Percentiles rank a stretch among this genome's conserved stretches.
These are phyloP conservation scores for Eremomyces bilateralis DNA, from an alignment of 495 filamentous ascomycete species.

Conservation along the genomic window DNA sequence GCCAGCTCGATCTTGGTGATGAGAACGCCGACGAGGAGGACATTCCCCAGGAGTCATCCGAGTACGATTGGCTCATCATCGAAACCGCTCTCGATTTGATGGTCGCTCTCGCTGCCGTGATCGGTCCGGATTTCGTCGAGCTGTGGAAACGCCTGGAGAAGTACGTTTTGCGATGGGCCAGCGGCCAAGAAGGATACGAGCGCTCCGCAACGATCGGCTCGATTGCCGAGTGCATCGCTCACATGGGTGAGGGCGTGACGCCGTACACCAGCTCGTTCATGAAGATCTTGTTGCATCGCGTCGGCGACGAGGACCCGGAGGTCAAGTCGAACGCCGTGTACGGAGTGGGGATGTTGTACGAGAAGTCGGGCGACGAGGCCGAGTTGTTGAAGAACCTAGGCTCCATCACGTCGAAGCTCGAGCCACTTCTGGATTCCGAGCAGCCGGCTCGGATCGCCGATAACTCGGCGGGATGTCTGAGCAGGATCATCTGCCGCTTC, in stretches of 20 bases:
- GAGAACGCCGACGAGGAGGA: slow-evolving; percentile 43
- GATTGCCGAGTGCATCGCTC: slow-evolving; percentile 74
- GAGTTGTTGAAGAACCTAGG: slow-evolving; percentile 51
- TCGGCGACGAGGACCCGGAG: slow-evolving; percentile 75
- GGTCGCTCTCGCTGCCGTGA: slow-evolving; percentile 56
- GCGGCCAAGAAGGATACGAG: slow-evolving; percentile 63
- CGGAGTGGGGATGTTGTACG: slow-evolving; percentile 62
- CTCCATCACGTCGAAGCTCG: slow-evolving; percentile 59
- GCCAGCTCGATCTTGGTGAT: slow-evolving; percentile 57
- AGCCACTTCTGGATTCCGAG: slow-evolving; percentile 54
- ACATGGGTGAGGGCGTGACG: slow-evolving; percentile 60
- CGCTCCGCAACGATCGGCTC: slow-evolving; percentile 75
- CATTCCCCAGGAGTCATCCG: slow-evolving; percentile 59
- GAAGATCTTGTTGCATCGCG: slow-evolving; percentile 64
- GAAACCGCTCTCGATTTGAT: slow-evolving; percentile 85
- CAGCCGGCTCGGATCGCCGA: slow-evolving; percentile 41
- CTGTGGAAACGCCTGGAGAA: slow-evolving; percentile 89
- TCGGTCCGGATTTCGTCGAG: slow-evolving; percentile 62
- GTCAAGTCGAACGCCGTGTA: slow-evolving; percentile 91
- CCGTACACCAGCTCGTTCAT: slow-evolving; percentile 51
- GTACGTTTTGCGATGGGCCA: slow-evolving; percentile 68
- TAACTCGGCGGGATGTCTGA: slow-evolving; percentile 83
- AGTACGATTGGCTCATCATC: slow-evolving; percentile 93
- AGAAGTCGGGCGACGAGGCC: slow-evolving; percentile 49
- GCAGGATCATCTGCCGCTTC: slow-evolving; percentile 72